Evolutionary conservation across 225 moss, liverwort and hornwort genomes (phyloP), one percentile per base, ranked within the genome.

Genomic region (Polytrichum formosum): DNA sequence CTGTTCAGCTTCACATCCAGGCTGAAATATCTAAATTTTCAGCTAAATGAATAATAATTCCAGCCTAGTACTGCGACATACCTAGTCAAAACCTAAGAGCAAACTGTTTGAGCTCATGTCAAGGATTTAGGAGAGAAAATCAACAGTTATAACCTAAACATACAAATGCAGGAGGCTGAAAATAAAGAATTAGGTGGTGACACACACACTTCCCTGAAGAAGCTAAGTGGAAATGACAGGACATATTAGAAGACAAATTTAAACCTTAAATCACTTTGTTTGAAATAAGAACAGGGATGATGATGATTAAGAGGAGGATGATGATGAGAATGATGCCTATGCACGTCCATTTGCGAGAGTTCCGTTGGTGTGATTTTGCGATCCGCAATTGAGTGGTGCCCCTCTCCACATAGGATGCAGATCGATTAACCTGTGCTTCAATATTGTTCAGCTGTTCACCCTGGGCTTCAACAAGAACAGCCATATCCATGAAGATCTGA

Each of bases 401-500:
- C 28, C 72, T 72, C 28, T 72, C 72, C 55, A 72, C 72, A 55
- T 72, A 72, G n/a, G 72, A 72, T 4, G 72, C 72, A 53, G 72
- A 72, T 55, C 72, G 65, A 29, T 85, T 85, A n/a, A 85, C 85
- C 1, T 82, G 82, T 20, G 63, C 67, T 54, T 85, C 85, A 28
- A 85, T 85, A 33, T 85, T 79, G 64, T 85, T 85, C 72, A 85
- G 66, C 64, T 85, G 85, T 70, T 85, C 85, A 55, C 85, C 85
- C 67, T 85, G 85, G 19, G 85, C 7, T 67, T 85, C 85, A 8
- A 85, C 85, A 72, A 85, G 70, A 22, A 79, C 77, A 46, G 85
- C 64, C 85, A 85, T 85, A 69, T 85, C 85, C 85, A 85, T 79
- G 26, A 85, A 86, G 29, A 86, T 82, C 73, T 86, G 82, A 70